Evolutionary conservation across 208 protist species (phyloP), one percentile per base, ranked within the genome.

Genomic region (Acanthamoeba triangularis): DNA sequence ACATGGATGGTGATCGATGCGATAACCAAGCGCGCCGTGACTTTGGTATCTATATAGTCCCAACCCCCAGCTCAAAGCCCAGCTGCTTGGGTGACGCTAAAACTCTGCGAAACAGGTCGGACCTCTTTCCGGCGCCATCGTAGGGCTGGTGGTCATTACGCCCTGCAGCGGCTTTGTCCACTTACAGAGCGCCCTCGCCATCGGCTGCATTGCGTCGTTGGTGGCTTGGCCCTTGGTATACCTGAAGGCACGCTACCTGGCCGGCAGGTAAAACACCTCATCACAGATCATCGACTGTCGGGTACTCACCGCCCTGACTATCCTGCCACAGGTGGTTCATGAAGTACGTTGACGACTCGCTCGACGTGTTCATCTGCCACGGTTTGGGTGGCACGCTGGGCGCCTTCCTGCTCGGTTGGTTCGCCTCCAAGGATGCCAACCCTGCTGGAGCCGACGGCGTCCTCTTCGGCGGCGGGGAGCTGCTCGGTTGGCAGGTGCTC

Each of bases 301-400:
- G 52, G 25, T 82, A 37, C 30, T 11, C 18, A 82, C 16, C 23
- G 4, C 30, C 18, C 20, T 52, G 5, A 1, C 28, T 6, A 0
- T n/a, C 41, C 28, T 8, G 8, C 6, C 44, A 8, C 28, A 88
- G 80, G n/a, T 88, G 80, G 80, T 44, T 88, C 80, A 88, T 88
- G 80, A 88, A 63, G 49, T 88, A 88, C 41, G 37, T 93, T 7
- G 87, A 93, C 28, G 87, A 93, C 10, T 78, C 87, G 20, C 65
- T 93, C 49, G 87, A 93, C 44, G 87, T 93, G 52, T 93, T 93
- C 59, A 0, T 93, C 28, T 93, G 63, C 59, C 87, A 93, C 44
- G 87, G 87, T 30, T 5, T 93, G 33, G 87, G 87, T 25, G 87
- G 87, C 56, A 74, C 30, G 33, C 4, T 76, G 11, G 87, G 87